Evolutionary conservation across 2,329 filamentous ascomycete species (phyloP).

Genomic region (Rutstroemia sp.): DNA sequence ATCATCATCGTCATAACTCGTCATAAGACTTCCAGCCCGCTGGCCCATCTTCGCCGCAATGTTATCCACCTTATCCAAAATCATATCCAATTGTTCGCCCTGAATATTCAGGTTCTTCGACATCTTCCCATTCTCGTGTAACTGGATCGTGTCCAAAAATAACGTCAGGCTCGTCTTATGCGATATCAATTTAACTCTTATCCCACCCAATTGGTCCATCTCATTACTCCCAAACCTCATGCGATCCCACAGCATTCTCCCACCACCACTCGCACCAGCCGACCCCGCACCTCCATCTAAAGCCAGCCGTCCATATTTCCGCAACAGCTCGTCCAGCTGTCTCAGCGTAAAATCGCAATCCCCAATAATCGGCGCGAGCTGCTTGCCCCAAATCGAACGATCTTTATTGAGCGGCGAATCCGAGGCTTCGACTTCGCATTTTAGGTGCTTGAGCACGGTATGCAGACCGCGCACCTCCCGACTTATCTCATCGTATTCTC

Average conservation of each 20-base stretch:
- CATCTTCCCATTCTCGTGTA: slow-evolving; percentile 40
- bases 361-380: slow-evolving; percentile 45
- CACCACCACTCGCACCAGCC: slow-evolving; percentile 7
- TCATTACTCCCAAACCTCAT: slow-evolving; percentile 26
- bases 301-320: slow-evolving; percentile 34
- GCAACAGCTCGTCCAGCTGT: slow-evolving; percentile 46
- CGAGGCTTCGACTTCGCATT: slow-evolving; percentile 47
- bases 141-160: slow-evolving; percentile 51
- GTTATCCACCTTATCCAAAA: slow-evolving; percentile 53
- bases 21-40: slow-evolving; percentile 31
- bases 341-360: slow-evolving; percentile 48
- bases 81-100: slow-evolving; percentile 38
- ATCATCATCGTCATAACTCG: slow-evolving; percentile 34
- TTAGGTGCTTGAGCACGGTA: slow-evolving; percentile 49
- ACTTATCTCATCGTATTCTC: slow-evolving; percentile 42
- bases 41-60: slow-evolving; percentile 46
- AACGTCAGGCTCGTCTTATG: slow-evolving; percentile 47
- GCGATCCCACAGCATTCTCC: slow-evolving; percentile 21
- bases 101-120: slow-evolving; percentile 22
- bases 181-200: slow-evolving; percentile 38
- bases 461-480: slow-evolving; percentile 46
- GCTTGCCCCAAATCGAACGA: slow-evolving; percentile 38
- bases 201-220: slow-evolving; percentile 26
- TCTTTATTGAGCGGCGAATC: slow-evolving; percentile 46
- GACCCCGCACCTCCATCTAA: slow-evolving; percentile 11